phyloP scores from a whole-genome alignment of 805 yeast genomes.

The Tanozyma kutaoensis region DNA sequence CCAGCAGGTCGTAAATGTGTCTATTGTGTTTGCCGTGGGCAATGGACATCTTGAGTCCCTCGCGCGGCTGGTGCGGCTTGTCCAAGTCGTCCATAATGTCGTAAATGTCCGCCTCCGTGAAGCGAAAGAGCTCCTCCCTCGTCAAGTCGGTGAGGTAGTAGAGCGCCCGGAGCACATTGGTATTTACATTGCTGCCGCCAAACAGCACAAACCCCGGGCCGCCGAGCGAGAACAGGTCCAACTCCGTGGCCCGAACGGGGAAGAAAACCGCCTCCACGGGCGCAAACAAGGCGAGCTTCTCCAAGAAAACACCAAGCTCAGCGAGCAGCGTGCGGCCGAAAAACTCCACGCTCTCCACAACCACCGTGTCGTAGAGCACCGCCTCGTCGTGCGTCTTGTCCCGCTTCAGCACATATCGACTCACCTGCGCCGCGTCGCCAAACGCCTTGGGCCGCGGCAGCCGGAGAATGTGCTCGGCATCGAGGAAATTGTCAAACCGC shows the following conservation, averaged over 20 bases:
- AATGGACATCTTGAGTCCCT: conserved; percentile 10
- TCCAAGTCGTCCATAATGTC: conserved; percentile 5
- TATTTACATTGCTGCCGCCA: conserved; percentile 19
- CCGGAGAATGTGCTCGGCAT: conserved; percentile 13
- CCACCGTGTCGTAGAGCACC: conserved; percentile 11
- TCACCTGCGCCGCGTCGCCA: neutral
- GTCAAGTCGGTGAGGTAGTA: conserved; percentile 31
- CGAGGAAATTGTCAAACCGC: conserved; percentile 19
- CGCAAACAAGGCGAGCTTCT: conserved; percentile 31
- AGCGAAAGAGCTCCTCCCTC: conserved; percentile 31
- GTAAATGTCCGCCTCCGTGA: conserved; percentile 18
- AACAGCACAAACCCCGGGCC: conserved; percentile 37
- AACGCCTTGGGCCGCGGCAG: neutral
- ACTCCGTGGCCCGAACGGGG: conserved; percentile 24
- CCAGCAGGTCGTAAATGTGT: conserved; percentile 6
- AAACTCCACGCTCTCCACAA: conserved; percentile 35
- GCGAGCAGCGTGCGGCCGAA: conserved; percentile 31
- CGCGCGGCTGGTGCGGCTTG: conserved; percentile 1
- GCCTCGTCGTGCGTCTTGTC: conserved; percentile 1
- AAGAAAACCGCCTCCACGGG: conserved; percentile 37
- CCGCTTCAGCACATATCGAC: neutral
- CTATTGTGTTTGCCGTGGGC: conserved; percentile 25
- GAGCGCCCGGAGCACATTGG: conserved; percentile 35
- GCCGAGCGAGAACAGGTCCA: conserved; percentile 21
- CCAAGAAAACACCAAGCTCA: conserved; percentile 15